Conservation (phyloP, 2,329 filamentous ascomycete genomes). For the Xylaria sp. region DNA sequence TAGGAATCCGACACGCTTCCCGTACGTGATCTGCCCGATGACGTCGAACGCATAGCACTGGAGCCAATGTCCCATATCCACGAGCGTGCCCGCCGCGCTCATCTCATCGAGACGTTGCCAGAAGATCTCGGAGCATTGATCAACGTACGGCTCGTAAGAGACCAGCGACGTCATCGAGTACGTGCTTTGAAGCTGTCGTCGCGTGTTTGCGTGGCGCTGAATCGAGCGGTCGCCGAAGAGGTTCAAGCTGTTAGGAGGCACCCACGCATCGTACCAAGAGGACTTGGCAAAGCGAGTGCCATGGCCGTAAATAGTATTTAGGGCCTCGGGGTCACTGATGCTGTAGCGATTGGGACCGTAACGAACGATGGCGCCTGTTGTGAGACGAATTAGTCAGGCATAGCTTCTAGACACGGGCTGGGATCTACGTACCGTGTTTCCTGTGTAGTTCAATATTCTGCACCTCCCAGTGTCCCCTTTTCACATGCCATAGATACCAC, state of each 20-base stretch:
- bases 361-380: conserved; percentile 55
- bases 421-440: conserved; percentile 21
- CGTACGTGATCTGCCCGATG: conserved; percentile 52
- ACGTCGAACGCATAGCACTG: conserved; percentile 57
- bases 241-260: conserved; percentile 38
- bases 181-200: conserved; percentile 46
- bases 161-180: conserved; percentile 52
- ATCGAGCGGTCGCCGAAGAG: conserved; percentile 49
- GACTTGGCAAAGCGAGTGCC: conserved; percentile 52
- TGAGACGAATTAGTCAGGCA: not conserved
- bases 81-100: conserved; percentile 28
- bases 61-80: conserved; percentile 52
- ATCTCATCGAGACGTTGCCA: conserved; percentile 47
- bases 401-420: not conserved
- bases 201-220: conserved; percentile 44
- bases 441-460: conserved; percentile 27
- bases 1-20: conserved; percentile 52
- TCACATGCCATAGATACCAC: conserved; percentile 31
- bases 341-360: conserved; percentile 61
- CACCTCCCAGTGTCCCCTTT: conserved; percentile 22
- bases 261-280: conserved; percentile 49
- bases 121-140: conserved; percentile 49
- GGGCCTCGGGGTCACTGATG: conserved; percentile 55
- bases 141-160: conserved; percentile 51
- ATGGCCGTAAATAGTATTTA: conserved; percentile 57